Base-by-base conservation (phyloP, 345 rosid species). In the Ceriops zippeliana region DNA sequence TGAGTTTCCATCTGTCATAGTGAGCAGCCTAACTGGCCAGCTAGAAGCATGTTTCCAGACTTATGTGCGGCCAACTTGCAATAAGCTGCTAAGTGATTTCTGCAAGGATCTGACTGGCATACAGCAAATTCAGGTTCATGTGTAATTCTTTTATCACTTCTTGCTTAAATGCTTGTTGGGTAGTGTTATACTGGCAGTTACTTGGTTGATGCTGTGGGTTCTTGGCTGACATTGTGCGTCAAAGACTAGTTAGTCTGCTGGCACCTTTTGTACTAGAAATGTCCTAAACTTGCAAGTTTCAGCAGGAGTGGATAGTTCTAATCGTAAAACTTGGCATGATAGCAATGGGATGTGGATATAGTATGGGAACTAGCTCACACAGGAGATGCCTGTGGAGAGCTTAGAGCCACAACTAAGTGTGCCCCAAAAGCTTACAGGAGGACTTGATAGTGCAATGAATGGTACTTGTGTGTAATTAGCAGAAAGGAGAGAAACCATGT, bases 31-130 rank as follows among this genome's bases (percentile, higher is more conserved):
- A 56, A 82, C 83, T 49, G 83, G 83, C 28, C 79, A 79, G 60
- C 71, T 79, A 27, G 85, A 76, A 74, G 85, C 83, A 1, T 82
- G 81, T 62, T 82, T 82, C 69, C 85, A 82, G 69, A 82, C 83
- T 51, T 82, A 82, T 71, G 81, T 82, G 58, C 75, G 85, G n/a
- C 85, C 85, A 47, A 76, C 81, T 26, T 82, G 77, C 81, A 82
- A 79, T 74, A 83, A 65, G 66, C 74, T 20, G 10, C 73, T 82
- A 42, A 79, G 77, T 71, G 85, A 82, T 56, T 82, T 82, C 68
- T 82, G 85, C 77, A 79, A 79, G 72, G 81, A 82, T 66, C 76
- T 82, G 75, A 82, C 85, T 27, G 85, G 85, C 58, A 79, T 82
- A 78, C 79, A 79, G 73, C 85, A 82, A 79, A 76, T 68, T 46